phyloP scores from a whole-genome alignment of 2,329 filamentous ascomycete genomes.

The Venturia asperata region DNA sequence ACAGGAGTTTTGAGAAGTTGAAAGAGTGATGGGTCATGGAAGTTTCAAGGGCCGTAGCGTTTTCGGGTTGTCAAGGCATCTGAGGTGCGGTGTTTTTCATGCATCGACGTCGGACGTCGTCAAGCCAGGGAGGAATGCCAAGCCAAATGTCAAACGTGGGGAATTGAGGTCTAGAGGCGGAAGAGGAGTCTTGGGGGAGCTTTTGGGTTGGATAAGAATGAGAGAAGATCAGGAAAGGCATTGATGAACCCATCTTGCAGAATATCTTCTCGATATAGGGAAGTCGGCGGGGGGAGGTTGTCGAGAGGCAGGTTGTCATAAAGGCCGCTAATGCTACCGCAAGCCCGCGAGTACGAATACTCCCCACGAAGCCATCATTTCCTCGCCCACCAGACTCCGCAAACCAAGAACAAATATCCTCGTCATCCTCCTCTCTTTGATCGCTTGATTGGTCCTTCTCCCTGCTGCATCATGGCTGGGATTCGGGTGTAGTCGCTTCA shows the following conservation, averaged over 20 bases:
- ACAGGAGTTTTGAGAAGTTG: neutral
- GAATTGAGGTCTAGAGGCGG: too few relatives aligned
- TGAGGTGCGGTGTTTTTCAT: neutral
- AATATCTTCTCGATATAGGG: neutral
- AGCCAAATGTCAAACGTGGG: neutral
- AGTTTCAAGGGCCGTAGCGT: neutral
- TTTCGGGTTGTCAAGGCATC: neutral
- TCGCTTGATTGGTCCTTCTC: neutral
- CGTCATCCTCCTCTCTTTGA: neutral
- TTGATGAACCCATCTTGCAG: neutral
- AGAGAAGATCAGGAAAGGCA: neutral
- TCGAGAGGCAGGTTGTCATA: neutral
- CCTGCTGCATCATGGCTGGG: conserved; percentile 6
- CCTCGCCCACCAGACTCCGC: neutral
- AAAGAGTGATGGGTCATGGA: too few relatives aligned
- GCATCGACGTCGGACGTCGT: neutral
- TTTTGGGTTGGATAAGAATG: neutral
- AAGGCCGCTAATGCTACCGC: neutral
- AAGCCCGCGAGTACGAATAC: neutral
- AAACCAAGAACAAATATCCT: conserved; percentile 6
- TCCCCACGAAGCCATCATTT: conserved; percentile 6
- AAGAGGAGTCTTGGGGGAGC: neutral
- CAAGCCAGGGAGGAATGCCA: neutral
- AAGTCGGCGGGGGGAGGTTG: neutral
- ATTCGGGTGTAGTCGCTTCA: neutral